These are phyloP conservation scores for Camelina neglecta DNA, from an alignment of 345 rosid species.

Conservation along the genomic window DNA sequence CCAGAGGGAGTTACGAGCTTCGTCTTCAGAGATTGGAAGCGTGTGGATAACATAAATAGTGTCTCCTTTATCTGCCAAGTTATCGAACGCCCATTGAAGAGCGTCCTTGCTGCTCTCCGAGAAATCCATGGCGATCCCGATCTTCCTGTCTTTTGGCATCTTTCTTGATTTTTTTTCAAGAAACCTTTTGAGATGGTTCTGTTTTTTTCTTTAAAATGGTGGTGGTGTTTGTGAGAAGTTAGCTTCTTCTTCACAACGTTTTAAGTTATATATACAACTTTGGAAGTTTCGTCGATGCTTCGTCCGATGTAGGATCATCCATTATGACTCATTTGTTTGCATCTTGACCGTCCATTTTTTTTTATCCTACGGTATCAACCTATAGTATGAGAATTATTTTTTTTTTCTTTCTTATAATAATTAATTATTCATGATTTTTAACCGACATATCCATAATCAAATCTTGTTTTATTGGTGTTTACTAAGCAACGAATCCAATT, in stretches of 20 bases:
- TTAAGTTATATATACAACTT: not conserved
- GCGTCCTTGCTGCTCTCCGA: constrained; percentile 93
- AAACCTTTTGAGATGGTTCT: not conserved
- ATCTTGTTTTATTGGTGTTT: not conserved
- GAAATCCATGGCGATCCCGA: constrained; percentile 95
- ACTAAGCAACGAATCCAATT: not conserved
- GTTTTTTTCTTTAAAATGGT: not conserved
- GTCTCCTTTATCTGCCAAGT: constrained; percentile 82
- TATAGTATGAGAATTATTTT: not conserved
- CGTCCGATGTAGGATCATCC: constrained; percentile 23
- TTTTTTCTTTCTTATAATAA: not conserved
- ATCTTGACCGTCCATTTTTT: constrained; percentile 33
- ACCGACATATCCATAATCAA: not conserved
- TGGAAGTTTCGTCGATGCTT: constrained; percentile 34
- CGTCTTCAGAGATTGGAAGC: constrained; percentile 51
- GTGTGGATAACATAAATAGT: constrained; percentile 72
- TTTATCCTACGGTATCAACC: not conserved
- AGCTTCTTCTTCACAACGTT: constrained; percentile 20
- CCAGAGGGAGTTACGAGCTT: constrained; percentile 55
- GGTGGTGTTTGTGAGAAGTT: constrained; percentile 24
- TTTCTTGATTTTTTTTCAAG: constrained; percentile 33
- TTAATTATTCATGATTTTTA: not conserved
- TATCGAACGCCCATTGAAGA: constrained; percentile 80
- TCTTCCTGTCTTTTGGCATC: constrained; percentile 67
- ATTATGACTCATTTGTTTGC: constrained; percentile 9